phyloP scores from a whole-genome alignment of 2,329 filamentous ascomycete species.

The Verticillium nonalfalfae region DNA sequence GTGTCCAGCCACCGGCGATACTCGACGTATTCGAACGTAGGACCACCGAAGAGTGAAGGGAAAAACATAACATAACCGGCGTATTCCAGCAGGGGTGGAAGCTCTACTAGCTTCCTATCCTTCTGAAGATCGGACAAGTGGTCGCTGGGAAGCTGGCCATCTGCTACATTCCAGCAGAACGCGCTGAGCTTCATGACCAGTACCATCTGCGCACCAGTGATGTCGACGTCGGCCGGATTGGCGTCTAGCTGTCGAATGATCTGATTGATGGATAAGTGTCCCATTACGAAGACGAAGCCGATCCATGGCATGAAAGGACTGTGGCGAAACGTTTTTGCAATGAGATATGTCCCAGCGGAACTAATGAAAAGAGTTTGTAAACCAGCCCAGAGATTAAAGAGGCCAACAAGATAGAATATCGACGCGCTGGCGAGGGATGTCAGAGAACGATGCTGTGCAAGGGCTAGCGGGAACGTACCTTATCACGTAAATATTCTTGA shows the following conservation, averaged over 20 bases:
- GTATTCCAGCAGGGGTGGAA: conserved; percentile 77
- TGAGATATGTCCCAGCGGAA: conserved; percentile 71
- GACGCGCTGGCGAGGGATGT: background rate
- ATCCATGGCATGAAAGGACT: conserved; percentile 98
- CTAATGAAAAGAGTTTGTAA: conserved; percentile 74
- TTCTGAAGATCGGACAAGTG: conserved; percentile 85
- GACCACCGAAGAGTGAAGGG: conserved; percentile 80
- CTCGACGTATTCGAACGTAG: conserved; percentile 90
- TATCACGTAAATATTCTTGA: conserved; percentile 86
- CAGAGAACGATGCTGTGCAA: background rate
- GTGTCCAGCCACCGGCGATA: conserved; percentile 91
- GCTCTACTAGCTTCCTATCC: conserved; percentile 66
- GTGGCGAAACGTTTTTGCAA: conserved; percentile 70
- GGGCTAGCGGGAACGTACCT: conserved; percentile 25
- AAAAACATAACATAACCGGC: conserved; percentile 93
- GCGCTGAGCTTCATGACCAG: conserved; percentile 94
- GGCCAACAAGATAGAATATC: conserved; percentile 79
- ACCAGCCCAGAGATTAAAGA: conserved; percentile 89
- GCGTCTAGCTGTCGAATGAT: conserved; percentile 70
- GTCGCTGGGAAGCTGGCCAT: conserved; percentile 72
- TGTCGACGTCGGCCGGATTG: conserved; percentile 65
- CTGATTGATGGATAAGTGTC: conserved; percentile 88
- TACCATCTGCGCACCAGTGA: conserved; percentile 97
- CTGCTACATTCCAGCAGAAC: conserved; percentile 97
- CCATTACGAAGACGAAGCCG: conserved; percentile 89